A percentile compares a stretch with the other conserved stretches of the same genome.
phyloP scores from a whole-genome alignment of 208 protist species.

The Trypanosoma theileri region DNA sequence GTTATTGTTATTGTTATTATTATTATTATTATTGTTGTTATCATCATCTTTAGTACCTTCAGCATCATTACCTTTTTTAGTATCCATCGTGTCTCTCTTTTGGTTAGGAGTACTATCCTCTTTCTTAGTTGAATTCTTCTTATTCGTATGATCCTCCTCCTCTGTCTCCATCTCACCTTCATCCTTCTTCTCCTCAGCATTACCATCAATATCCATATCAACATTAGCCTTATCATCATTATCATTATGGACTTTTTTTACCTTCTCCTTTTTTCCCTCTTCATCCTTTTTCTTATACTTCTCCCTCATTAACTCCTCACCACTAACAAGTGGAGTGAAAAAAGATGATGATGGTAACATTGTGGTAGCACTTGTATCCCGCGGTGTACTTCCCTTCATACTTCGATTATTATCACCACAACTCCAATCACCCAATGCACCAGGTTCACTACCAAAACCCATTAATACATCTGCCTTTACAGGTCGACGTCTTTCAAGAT shows the following conservation, averaged over 20 bases:
- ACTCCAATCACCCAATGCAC: background rate
- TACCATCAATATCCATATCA: background rate
- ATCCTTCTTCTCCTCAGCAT: background rate
- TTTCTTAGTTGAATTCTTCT: background rate
- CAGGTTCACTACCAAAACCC: conserved; percentile 43
- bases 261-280: background rate
- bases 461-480: conserved; percentile 61
- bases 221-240: background rate
- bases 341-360: too few species aligned
- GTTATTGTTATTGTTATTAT: too few species aligned
- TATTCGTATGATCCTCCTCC: background rate
- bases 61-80: background rate
- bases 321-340: too few species aligned
- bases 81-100: too few species aligned
- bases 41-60: background rate
- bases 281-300: background rate
- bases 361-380: background rate
- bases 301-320: conserved; percentile 1
- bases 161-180: background rate
- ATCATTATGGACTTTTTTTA: background rate
- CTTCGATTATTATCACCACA: conserved; percentile 16
- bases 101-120: too few species aligned
- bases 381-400: background rate
- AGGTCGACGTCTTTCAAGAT: conserved; percentile 54
- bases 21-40: background rate